Evolutionary conservation across 2,329 filamentous ascomycete genomes (phyloP), one percentile per base, ranked within the genome.

Genomic region (Westerdykella ornata): DNA sequence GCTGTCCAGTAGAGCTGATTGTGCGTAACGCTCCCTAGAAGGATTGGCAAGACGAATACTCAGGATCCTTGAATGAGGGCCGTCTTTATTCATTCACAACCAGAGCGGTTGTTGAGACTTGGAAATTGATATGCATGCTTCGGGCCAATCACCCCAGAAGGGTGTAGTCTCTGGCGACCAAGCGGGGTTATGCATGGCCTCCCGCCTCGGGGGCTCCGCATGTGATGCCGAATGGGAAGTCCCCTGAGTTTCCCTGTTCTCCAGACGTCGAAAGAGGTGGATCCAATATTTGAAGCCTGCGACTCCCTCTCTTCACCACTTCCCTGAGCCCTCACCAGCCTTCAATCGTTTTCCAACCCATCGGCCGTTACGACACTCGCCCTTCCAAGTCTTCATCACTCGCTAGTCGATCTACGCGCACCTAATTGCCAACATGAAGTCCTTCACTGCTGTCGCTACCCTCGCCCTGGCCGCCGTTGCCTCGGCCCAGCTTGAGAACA

Each of bases 401-500:
- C 46, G 44, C 46, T 57, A 33, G 43, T 28, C 43, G 35, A 13
- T 30, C 36, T 39, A 43, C 26, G 44, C 41, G 4, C 20, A 41
- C 12, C 32, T 15, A 49, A 35, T 35, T 44, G 32, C 51, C 61
- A 66, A 48, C 30, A 67, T 66, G 64, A 66, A 66, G 62, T 56
- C 57, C 54, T 63, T 62, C 51, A 48, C 53, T 48, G 49, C 58
- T 41, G 59, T 62, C 36, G 47, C 68, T 54, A 52, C 67, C 42
- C 48, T 73, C 43, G 62, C 68, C 50, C 55, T 68, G 53, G 68
- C 70, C 57, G 57, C 65, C 42, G 60, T 73, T 47, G 70, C 64
- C 57, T 57, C 61, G 43, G 70, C 71, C 43, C 72, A 74, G 62
- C 55, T 72, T 22, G 59, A 63, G 33, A 50, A 71, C 47, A 61